Conservation (phyloP, 2,329 filamentous ascomycete genomes). For the Alternaria gaisen region DNA sequence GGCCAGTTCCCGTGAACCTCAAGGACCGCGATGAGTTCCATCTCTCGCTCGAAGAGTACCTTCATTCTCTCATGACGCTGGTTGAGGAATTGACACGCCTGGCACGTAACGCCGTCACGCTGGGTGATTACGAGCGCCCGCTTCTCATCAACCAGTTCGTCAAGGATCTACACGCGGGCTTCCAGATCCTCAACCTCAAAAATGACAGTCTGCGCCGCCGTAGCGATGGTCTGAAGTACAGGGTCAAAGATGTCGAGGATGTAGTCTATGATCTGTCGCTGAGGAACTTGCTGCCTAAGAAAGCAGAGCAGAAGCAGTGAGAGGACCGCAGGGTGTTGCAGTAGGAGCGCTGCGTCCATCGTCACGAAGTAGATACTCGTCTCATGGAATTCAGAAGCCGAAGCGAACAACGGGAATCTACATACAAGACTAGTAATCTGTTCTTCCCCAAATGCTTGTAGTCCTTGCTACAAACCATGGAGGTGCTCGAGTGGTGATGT, state of each 20-base stretch:
- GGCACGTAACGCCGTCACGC: constrained; percentile 91
- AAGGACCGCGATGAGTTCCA: constrained; percentile 93
- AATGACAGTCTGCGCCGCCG: constrained; percentile 90
- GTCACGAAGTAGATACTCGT: not conserved
- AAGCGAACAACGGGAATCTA: not conserved
- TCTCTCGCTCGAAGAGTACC: constrained; percentile 95
- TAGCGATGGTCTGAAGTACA: constrained; percentile 94
- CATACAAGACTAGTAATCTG: not conserved
- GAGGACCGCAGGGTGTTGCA: not conserved
- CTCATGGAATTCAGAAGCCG: too few species aligned
- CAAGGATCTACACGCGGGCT: constrained; percentile 94
- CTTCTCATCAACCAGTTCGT: constrained; percentile 89
- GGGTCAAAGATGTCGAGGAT: constrained; percentile 97
- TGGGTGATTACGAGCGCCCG: constrained; percentile 86
- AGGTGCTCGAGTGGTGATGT: constrained; percentile 6
- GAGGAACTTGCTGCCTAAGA: constrained; percentile 72
- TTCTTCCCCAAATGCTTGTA: not conserved
- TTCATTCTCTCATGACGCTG: constrained; percentile 84
- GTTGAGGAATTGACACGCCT: constrained; percentile 91
- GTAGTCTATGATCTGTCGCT: constrained; percentile 95
- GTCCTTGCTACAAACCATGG: not conserved
- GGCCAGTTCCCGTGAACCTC: constrained; percentile 83
- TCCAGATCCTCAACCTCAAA: constrained; percentile 97
- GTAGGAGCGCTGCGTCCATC: not conserved
- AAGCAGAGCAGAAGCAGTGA: constrained; percentile 21